Percentiles rank a stretch among this genome's conserved stretches.
phyloP scores from a whole-genome alignment of 1,284 basidiomycete species.

The Phellopilus nigrolimitatus region DNA sequence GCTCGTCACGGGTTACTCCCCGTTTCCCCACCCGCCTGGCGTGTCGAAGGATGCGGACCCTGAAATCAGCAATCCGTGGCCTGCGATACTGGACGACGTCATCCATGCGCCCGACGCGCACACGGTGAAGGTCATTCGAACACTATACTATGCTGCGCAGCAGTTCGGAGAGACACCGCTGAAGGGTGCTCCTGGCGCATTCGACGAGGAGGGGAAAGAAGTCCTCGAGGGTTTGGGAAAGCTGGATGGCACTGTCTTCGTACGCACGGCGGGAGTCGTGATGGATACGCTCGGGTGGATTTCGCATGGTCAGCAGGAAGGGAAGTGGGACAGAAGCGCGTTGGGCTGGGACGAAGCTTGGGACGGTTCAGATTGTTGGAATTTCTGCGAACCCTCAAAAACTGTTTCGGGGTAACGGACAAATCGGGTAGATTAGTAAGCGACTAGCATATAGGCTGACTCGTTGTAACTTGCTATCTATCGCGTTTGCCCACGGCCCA shows the following conservation, averaged over 20 bases:
- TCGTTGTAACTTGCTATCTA: too few relatives aligned
- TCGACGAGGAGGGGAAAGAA: constrained; percentile 28
- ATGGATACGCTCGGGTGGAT: constrained; percentile 63
- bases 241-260: constrained; percentile 61
- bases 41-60: constrained; percentile 24
- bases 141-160: constrained; percentile 47
- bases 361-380: constrained; percentile 32
- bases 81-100: constrained; percentile 45
- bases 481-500: too few relatives aligned
- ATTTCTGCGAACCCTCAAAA: too few relatives aligned
- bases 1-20: constrained; percentile 51
- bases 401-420: too few relatives aligned
- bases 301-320: constrained; percentile 44
- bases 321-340: constrained; percentile 55
- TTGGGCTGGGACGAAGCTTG: constrained; percentile 70
- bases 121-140: constrained; percentile 54
- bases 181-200: constrained; percentile 43
- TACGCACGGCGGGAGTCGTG: constrained; percentile 56
- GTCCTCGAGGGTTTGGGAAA: constrained; percentile 36
- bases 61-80: constrained; percentile 53
- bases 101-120: constrained; percentile 60
- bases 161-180: constrained; percentile 42
- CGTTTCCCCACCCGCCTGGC: constrained; percentile 38
- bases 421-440: too few relatives aligned
- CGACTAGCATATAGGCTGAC: too few relatives aligned